Conservation (phyloP, 2,329 filamentous ascomycete genomes). For the Trichophyton mentagrophytes region DNA sequence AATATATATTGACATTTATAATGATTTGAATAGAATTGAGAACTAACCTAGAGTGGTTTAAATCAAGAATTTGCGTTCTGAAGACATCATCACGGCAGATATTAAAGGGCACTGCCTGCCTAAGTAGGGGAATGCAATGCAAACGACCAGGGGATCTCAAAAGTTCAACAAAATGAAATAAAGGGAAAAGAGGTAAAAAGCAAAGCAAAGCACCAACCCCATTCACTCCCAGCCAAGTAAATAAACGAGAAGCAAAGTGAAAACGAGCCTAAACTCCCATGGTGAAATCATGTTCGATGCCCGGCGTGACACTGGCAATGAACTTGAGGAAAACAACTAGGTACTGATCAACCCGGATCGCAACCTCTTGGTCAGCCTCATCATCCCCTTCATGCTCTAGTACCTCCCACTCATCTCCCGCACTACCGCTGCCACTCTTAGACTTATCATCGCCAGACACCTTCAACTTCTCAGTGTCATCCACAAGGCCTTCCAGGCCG, state of each 20-base stretch:
- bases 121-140: too few relatives aligned
- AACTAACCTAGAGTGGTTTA: too few relatives aligned
- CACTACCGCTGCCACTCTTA: constrained; percentile 21
- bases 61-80: too few relatives aligned
- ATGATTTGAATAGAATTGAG: too few relatives aligned
- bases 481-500: constrained; percentile 76
- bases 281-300: constrained; percentile 95
- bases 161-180: too few relatives aligned
- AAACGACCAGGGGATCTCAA: too few relatives aligned
- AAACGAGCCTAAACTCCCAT: constrained; percentile 60
- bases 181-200: not conserved
- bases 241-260: too few relatives aligned
- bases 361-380: constrained; percentile 33
- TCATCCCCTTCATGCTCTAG: constrained; percentile 38
- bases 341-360: constrained; percentile 41
- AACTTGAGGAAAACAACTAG: constrained; percentile 47
- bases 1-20: too few relatives aligned
- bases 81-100: too few relatives aligned
- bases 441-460: constrained; percentile 40
- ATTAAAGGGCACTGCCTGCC: too few relatives aligned
- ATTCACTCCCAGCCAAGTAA: not conserved
- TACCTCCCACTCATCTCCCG: constrained; percentile 53
- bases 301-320: constrained; percentile 81
- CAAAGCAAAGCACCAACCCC: not conserved
- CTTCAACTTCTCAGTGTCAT: constrained; percentile 53